Evolutionary conservation across 2,329 filamentous ascomycete species (phyloP), one percentile per base, ranked within the genome.

Genomic region (Trichophyton simii): DNA sequence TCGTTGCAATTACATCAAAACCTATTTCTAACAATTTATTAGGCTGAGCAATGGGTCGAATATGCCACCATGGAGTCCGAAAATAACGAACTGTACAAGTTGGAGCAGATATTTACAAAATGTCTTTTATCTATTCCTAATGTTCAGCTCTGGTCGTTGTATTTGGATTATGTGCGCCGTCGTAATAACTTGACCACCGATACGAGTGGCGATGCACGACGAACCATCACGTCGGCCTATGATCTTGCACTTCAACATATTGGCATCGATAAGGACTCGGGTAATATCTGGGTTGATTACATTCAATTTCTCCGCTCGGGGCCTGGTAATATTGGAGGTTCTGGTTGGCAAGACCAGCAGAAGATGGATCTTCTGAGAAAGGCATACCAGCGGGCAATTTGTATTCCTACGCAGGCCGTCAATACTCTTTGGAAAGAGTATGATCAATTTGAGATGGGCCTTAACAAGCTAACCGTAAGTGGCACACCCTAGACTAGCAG

Each of bases 361-460:
- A 99, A 99, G 79, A 95, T 96, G 87, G 94, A 99, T 68, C 80
- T 88, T 67, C 77, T 99, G 59, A 87, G 94, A 63, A 95, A 95
- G 72, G 88, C 89, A 0, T 99, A 96, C 72, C 91, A 96, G 69
- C 87, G 87, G 60, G 92, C 92, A 13, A 89, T 96, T 62, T 86
- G 84, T 66, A 84, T 96, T 44, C 95, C 95, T 3, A 95, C 90
- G 65, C 84, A 87, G 60, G 87, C 87, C 36, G 84, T 95, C 57
- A 89, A 92, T 69, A 83, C 82, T 59, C 77, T 99, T 13, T 99
- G 94, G 95, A 96, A 95, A 72, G 92, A 99, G 70, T 99, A 99
- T 70, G 91, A 97, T 72, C 86, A 89, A 67, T 99, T 99, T 70
- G 94, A 99, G 75, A 91, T 94, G 83, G 84, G 87, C 4, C 76